Evolutionary conservation across 768 basidiomycete species (phyloP).

Genomic region (Psilocybe subaeruginosa): DNA sequence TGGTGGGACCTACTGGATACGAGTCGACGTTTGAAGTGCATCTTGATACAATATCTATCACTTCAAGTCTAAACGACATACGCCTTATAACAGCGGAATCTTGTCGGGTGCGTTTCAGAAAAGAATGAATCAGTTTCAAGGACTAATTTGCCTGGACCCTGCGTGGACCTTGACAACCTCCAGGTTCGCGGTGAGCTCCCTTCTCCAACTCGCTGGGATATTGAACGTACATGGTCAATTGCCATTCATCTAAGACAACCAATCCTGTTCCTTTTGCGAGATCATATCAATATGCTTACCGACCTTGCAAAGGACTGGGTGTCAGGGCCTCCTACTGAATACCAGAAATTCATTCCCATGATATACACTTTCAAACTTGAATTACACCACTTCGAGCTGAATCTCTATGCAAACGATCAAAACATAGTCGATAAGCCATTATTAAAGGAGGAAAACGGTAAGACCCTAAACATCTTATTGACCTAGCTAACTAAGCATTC

Average conservation of each 20-base stretch:
- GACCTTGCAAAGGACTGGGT: constrained; percentile 95
- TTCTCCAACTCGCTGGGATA: constrained; percentile 83
- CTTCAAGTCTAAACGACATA: constrained; percentile 89
- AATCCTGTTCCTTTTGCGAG: constrained; percentile 78
- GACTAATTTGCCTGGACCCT: background rate
- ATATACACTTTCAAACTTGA: constrained; percentile 72
- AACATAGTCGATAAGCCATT: constrained; percentile 94
- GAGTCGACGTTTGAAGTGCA: constrained; percentile 81
- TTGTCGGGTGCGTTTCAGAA: constrained; percentile 57
- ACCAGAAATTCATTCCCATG: constrained; percentile 83
- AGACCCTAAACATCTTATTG: background rate
- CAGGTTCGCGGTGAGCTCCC: constrained; percentile 79
- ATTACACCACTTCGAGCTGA: constrained; percentile 76
- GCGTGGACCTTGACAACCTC: background rate
- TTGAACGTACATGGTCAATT: constrained; percentile 77
- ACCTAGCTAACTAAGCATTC: background rate
- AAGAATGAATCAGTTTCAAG: background rate
- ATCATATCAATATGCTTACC: constrained; percentile 93
- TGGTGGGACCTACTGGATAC: constrained; percentile 74
- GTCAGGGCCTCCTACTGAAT: constrained; percentile 79
- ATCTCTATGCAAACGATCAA: constrained; percentile 90
- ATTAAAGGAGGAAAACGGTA: constrained; percentile 84
- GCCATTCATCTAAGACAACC: constrained; percentile 74
- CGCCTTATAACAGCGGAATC: constrained; percentile 76
- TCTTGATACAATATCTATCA: constrained; percentile 74